Conservation (phyloP, 306 rosid species). For the Sophora flavescens region DNA sequence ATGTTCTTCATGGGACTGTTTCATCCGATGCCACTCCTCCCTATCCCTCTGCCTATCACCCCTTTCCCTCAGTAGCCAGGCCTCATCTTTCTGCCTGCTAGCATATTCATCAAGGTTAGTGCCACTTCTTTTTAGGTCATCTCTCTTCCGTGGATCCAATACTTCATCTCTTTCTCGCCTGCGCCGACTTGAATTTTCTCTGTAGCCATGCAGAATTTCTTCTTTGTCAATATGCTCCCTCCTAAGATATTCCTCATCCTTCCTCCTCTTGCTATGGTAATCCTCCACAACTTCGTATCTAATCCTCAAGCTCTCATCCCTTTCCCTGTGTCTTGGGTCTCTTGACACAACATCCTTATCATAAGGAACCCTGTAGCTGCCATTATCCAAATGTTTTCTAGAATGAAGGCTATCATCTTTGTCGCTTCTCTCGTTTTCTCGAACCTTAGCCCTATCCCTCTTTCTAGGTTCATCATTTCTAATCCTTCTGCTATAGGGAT, state of each 20-base stretch:
- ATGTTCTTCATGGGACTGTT: conserved; percentile 83
- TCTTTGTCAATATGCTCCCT: conserved; percentile 85
- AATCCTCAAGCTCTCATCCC: conserved; percentile 77
- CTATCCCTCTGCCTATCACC: conserved; percentile 84
- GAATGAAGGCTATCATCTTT: conserved; percentile 71
- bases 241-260: conserved; percentile 82
- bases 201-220: conserved; percentile 70
- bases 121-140: conserved; percentile 74
- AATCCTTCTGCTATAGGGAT: conserved; percentile 75
- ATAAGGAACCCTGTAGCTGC: conserved; percentile 78
- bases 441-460: conserved; percentile 83
- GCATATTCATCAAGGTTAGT: conserved; percentile 78
- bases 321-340: conserved; percentile 83
- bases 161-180: conserved; percentile 87
- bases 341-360: conserved; percentile 83
- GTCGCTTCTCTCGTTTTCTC: conserved; percentile 79
- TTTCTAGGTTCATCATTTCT: conserved; percentile 87
- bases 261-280: conserved; percentile 87
- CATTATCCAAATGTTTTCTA: conserved; percentile 84
- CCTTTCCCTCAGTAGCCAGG: conserved; percentile 80
- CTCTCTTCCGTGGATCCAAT: conserved; percentile 81
- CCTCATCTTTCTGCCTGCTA: conserved; percentile 82
- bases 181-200: conserved; percentile 69
- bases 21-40: conserved; percentile 88
- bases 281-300: conserved; percentile 81